Evolutionary conservation across 805 yeast species (phyloP), one percentile per base, ranked within the genome.

Genomic region (Saccharomycopsis sp.): DNA sequence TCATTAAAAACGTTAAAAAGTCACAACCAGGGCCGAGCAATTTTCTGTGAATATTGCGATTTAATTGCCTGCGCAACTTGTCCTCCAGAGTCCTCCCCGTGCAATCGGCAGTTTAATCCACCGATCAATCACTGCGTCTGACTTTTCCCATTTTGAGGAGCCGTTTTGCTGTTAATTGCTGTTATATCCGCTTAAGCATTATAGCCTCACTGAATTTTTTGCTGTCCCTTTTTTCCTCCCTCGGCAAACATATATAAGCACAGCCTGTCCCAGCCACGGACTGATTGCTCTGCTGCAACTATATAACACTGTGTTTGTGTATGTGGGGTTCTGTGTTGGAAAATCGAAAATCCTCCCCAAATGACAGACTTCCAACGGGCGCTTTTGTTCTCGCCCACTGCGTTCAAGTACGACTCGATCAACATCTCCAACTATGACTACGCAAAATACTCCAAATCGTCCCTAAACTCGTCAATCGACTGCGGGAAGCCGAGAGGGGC

Each of bases 391-490:
- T 16, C 24, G 24, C 23, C 15, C 8, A 9, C 34, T 5, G 23
- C 18, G 4, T 34, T 16, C 40, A 29, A 16, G 53, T 56, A 56
- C 60, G 46, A 56, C 34, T 21, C 34, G 9, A 57, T 59, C 46
- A 57, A 53, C 46, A 59, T 59, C 29, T 57, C 58, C 4, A 59
- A 59, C 57, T 51, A 57, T 50, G 55, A 59, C 57, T 59, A 59
- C 50, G 62, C 60, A 14, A 57, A 57, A 34, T 59, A 59, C 54
- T 57, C 56, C 18, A 54, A 54, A 29, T 57, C 56, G 14, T 55
- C 53, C 4, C 23, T 59, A 16, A 34, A 41, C 50, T 24, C 40
- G 9, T 48, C 51, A 29, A 29, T 29, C 12, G 37, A 29, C 37
- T 29, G 12, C 37, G 9, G 5, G 37, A 29, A 29, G 37, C 5